phyloP scores from a whole-genome alignment of 805 yeast species.

The Candida pseudofarinosa region DNA sequence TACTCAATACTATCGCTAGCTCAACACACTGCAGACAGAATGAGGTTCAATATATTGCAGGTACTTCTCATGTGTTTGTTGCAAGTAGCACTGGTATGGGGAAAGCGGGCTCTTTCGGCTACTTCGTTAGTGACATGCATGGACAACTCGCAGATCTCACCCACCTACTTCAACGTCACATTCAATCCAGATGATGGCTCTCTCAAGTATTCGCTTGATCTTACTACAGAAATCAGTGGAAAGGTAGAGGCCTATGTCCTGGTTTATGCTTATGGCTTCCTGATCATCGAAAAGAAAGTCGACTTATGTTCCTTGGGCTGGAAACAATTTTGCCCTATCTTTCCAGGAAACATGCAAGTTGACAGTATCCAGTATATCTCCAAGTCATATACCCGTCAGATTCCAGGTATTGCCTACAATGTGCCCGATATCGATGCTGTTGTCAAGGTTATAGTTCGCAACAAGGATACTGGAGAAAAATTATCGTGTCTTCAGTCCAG shows the following conservation, averaged over 20 bases:
- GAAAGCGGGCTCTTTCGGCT: constrained; percentile 42
- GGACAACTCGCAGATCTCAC: constrained; percentile 69
- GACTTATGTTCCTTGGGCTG: constrained; percentile 66
- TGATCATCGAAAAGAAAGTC: constrained; percentile 52
- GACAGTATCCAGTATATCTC: constrained; percentile 64
- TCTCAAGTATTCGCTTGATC: constrained; percentile 62
- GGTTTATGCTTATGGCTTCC: constrained; percentile 84
- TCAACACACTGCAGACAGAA: not conserved
- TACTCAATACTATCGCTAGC: not conserved
- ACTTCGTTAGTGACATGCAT: constrained; percentile 83
- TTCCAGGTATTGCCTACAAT: constrained; percentile 82
- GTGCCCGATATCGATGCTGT: constrained; percentile 87
- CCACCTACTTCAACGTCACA: constrained; percentile 67
- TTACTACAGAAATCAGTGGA: constrained; percentile 64
- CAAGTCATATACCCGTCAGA: constrained; percentile 42
- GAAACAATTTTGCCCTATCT: constrained; percentile 88
- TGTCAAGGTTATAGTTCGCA: constrained; percentile 51
- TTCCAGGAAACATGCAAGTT: constrained; percentile 76
- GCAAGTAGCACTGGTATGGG: not conserved
- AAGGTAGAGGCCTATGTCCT: constrained; percentile 65
- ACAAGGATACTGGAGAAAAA: constrained; percentile 36
- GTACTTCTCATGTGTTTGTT: constrained; percentile 1
- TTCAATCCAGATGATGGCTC: constrained; percentile 71
- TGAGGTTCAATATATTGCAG: not conserved
- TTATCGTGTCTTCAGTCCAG: constrained; percentile 75